These are phyloP conservation scores for Claviceps purpurea DNA, from an alignment of 2,329 filamentous ascomycete species.

Conservation along the genomic window DNA sequence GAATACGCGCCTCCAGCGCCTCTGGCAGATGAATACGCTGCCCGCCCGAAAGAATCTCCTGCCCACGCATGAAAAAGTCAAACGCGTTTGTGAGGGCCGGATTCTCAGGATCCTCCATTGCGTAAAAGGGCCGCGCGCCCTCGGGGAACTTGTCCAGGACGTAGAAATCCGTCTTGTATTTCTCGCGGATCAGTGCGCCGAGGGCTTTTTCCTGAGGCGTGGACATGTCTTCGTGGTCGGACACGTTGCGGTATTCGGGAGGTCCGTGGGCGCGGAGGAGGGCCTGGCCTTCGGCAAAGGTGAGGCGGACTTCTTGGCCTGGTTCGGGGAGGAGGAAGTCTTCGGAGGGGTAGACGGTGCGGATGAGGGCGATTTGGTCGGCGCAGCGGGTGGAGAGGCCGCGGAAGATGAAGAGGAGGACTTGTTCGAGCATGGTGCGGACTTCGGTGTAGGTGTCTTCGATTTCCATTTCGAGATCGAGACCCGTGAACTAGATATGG, in stretches of 20 bases:
- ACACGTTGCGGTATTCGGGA: slow-evolving; percentile 51
- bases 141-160: slow-evolving; percentile 94
- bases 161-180: slow-evolving; percentile 93
- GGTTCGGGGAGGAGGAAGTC: slow-evolving; percentile 61
- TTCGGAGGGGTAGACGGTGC: slow-evolving; percentile 63
- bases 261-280: slow-evolving; percentile 65
- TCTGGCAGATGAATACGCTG: slow-evolving; percentile 78
- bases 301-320: slow-evolving; percentile 63
- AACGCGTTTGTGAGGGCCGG: slow-evolving; percentile 44
- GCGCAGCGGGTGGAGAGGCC: slow-evolving; percentile 41
- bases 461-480: slow-evolving; percentile 86
- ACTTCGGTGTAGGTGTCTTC: slow-evolving; percentile 68
- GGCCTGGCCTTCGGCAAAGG: slow-evolving; percentile 64
- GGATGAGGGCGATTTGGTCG: slow-evolving; percentile 59
- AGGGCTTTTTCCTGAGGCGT: slow-evolving; percentile 82
- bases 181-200: slow-evolving; percentile 70
- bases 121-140: slow-evolving; percentile 45
- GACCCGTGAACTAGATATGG: slow-evolving; percentile 50
- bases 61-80: slow-evolving; percentile 84
- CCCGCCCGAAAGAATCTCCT: slow-evolving; percentile 85
- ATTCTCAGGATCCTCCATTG: slow-evolving; percentile 33
- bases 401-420: slow-evolving; percentile 68
- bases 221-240: slow-evolving; percentile 65
- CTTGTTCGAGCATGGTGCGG: slow-evolving; percentile 54
- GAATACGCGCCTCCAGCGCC: slow-evolving; percentile 65